Evolutionary conservation across 495 filamentous ascomycete genomes (phyloP), one percentile per base, ranked within the genome.

Genomic region (Podospora bellae-mahoneyi): DNA sequence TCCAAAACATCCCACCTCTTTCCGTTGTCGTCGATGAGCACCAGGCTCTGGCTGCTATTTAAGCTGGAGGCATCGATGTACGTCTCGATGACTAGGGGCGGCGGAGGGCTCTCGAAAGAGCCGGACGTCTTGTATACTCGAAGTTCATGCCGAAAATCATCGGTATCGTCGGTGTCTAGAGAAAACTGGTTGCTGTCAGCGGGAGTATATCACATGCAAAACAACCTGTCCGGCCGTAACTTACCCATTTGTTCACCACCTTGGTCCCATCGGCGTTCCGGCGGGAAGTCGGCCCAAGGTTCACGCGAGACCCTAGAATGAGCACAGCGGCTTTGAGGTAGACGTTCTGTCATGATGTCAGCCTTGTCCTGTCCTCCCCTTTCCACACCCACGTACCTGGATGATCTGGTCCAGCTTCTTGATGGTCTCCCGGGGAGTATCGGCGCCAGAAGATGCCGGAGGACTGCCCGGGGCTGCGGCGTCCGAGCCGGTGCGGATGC

Each of bases 1-100:
- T 97, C 93, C 64, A 88, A 77, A 20, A 97, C 93, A 84, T 98
- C 93, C 92, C 92, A 97, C 64, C 91, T 83, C 80, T 94, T 93
- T 63, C 93, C 94, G 74, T 92, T 83, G 20, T 94, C 92, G 76
- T 99, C 95, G 48, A 94, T 79, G 64, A 94, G 84, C 19, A 96
- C 92, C 64, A 99, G 80, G 69, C 88, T 94, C 79, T 98, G 93
- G 70, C 89, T 96, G 71, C 86, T 88, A 15, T 90, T 92, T 62
- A 98, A 85, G 53, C 87, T 88, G 62, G 88, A 88, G 27, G 90
- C 87, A 78, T 97, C 93, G 32, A 99, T 80, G 73, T 90, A 97
- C 30, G 91, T 91, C 80, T 99, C 95, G 77, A 99, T 90, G 65
- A 95, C 86, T 76, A 99, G 81, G 20, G 93, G 91, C 55, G 92